Conservation (phyloP, 495 filamentous ascomycete species). For the Darksidea phi region DNA sequence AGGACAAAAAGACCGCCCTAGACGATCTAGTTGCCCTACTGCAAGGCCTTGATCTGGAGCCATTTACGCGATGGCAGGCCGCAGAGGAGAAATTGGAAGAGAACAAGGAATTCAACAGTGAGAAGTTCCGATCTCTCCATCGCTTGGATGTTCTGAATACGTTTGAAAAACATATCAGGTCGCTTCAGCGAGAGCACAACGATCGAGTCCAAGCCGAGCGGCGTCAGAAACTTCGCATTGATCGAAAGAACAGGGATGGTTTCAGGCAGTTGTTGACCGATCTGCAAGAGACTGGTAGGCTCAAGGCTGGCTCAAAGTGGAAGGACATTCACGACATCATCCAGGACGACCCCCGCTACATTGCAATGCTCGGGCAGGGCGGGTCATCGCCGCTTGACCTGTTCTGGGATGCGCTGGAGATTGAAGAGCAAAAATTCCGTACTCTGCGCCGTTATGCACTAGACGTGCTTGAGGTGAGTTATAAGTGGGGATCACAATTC, state of each 20-base stretch:
- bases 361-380: constrained; percentile 76
- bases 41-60: constrained; percentile 81
- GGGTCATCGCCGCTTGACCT: constrained; percentile 92
- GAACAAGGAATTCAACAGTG: constrained; percentile 76
- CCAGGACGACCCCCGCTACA: constrained; percentile 78
- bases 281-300: constrained; percentile 70
- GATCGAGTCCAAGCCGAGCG: constrained; percentile 85
- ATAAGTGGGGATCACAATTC: not conserved
- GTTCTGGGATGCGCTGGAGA: constrained; percentile 95
- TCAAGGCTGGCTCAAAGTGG: constrained; percentile 92
- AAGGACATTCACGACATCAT: constrained; percentile 75
- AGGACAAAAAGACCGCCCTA: constrained; percentile 75
- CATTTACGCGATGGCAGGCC: constrained; percentile 93
- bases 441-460: constrained; percentile 78
- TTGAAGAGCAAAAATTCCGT: constrained; percentile 82
- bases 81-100: constrained; percentile 78
- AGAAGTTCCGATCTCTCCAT: constrained; percentile 83
- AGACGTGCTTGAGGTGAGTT: constrained; percentile 83
- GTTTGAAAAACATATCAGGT: constrained; percentile 93
- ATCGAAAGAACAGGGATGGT: constrained; percentile 79
- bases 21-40: constrained; percentile 78
- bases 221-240: constrained; percentile 71
- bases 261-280: constrained; percentile 74
- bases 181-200: constrained; percentile 84
- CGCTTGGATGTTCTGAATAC: constrained; percentile 88